Evolutionary conservation across 176 grass and related monocot genomes (phyloP).

Genomic region (Rhynchospora pubera): DNA sequence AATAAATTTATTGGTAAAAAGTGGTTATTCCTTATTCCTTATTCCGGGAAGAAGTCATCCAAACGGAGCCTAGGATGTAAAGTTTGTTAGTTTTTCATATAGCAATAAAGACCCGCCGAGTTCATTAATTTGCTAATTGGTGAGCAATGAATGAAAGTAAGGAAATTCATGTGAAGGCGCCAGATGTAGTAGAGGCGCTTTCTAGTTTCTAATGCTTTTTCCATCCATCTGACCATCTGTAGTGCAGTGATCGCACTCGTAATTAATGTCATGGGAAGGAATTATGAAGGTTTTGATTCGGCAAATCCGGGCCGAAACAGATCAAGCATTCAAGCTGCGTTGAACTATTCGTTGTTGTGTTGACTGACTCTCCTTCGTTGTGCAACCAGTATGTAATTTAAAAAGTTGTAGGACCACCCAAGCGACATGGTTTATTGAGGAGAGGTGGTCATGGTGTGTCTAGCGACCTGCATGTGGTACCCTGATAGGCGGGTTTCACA

Average conservation of each 20-base stretch:
- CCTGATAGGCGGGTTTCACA: too few species aligned
- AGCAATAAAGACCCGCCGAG: background rate
- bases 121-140: background rate
- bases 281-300: background rate
- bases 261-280: background rate
- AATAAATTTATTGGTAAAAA: too few species aligned
- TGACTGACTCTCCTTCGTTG: background rate
- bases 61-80: too few species aligned
- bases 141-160: background rate
- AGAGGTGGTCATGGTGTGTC: background rate
- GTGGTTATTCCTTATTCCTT: too few species aligned
- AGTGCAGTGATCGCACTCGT: background rate
- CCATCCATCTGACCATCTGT: background rate
- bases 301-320: too few species aligned
- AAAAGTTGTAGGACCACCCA: background rate
- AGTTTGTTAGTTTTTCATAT: too few species aligned
- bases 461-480: background rate
- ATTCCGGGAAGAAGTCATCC: too few species aligned
- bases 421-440: background rate
- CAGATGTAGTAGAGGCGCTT: too few species aligned
- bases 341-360: background rate
- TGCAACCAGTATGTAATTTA: background rate
- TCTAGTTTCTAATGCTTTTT: background rate
- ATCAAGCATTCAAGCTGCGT: background rate
- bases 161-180: conserved; percentile 1